phyloP scores from a whole-genome alignment of 495 filamentous ascomycete genomes.

The Parmelia sp. region DNA sequence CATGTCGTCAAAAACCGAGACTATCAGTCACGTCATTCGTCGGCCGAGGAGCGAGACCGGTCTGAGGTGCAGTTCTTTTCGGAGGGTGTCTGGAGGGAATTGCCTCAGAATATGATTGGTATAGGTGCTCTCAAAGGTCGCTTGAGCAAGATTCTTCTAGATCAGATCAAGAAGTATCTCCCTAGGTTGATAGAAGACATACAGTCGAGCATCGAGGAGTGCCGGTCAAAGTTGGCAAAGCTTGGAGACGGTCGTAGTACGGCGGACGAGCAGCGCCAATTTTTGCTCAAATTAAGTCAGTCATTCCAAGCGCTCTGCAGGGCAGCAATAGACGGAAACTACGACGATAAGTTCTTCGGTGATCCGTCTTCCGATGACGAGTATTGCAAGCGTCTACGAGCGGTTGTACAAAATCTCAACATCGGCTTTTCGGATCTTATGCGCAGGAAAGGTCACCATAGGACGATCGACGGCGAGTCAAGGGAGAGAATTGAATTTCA shows the following conservation, averaged over 20 bases:
- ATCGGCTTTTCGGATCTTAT: conserved; percentile 49
- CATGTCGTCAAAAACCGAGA: conserved; percentile 44
- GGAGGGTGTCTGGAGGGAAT: conserved; percentile 40
- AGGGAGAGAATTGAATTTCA: conserved; percentile 27
- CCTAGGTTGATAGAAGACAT: conserved; percentile 55
- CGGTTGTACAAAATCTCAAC: conserved; percentile 52
- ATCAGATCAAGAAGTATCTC: conserved; percentile 51
- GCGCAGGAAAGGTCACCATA: conserved; percentile 37
- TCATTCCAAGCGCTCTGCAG: conserved; percentile 44
- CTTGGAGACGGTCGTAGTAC: conserved; percentile 48
- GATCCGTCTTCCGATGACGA: conserved; percentile 36
- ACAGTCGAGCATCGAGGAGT: conserved; percentile 33
- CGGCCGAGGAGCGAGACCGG: conserved; percentile 26
- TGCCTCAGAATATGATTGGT: conserved; percentile 39
- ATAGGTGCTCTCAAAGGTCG: conserved; percentile 44
- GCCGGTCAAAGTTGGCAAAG: conserved; percentile 32
- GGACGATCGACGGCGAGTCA: conserved; percentile 25
- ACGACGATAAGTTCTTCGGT: conserved; percentile 51
- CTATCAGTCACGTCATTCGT: conserved; percentile 31
- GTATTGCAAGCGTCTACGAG: conserved; percentile 50
- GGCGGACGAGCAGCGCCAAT: conserved; percentile 44
- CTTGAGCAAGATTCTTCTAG: conserved; percentile 51
- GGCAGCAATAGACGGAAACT: conserved; percentile 49
- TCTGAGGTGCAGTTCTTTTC: conserved; percentile 35
- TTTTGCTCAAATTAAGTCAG: conserved; percentile 48